phyloP scores from a whole-genome alignment of 2,329 filamentous ascomycete species.

The Calonectria hongkongensis region DNA sequence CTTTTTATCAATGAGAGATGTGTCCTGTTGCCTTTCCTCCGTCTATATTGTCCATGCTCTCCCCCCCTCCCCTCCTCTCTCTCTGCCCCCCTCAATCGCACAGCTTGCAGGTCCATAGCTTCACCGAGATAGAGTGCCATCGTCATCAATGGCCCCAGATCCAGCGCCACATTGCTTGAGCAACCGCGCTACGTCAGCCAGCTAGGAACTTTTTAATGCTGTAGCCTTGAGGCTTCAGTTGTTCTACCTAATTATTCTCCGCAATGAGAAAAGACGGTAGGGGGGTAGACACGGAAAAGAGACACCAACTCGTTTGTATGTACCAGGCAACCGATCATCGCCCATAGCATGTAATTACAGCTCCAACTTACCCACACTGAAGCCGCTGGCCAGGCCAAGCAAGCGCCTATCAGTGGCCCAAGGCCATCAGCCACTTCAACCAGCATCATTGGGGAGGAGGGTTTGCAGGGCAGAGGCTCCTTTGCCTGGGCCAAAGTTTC shows the following conservation, averaged over 20 bases:
- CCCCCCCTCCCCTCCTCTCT: neutral
- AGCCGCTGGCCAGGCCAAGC: slow-evolving; percentile 30
- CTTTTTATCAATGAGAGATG: slow-evolving; percentile 36
- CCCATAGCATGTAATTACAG: slow-evolving; percentile 21
- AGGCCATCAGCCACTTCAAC: slow-evolving; percentile 16
- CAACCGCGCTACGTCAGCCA: slow-evolving; percentile 52
- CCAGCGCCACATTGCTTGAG: slow-evolving; percentile 48
- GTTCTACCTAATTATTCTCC: slow-evolving; percentile 45
- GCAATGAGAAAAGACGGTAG: slow-evolving; percentile 25
- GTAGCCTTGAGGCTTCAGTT: slow-evolving; percentile 54
- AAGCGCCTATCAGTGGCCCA: slow-evolving; percentile 13
- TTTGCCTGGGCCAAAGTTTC: slow-evolving; percentile 16
- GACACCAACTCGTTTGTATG: slow-evolving; percentile 18
- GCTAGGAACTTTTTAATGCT: slow-evolving; percentile 49
- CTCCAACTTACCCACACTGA: slow-evolving; percentile 28
- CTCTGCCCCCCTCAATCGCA: neutral
- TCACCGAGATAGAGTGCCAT: slow-evolving; percentile 38
- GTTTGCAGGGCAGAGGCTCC: slow-evolving; percentile 18
- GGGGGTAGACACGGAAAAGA: slow-evolving; percentile 18
- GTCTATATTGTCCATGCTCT: slow-evolving; percentile 7
- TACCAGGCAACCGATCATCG: slow-evolving; percentile 32
- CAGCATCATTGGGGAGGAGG: slow-evolving; percentile 20
- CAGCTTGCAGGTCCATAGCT: slow-evolving; percentile 13
- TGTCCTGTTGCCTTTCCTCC: slow-evolving; percentile 26
- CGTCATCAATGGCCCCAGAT: slow-evolving; percentile 50